Evolutionary conservation across 2,329 filamentous ascomycete species (phyloP).

Genomic region (Davidsoniella neocaledoniae): DNA sequence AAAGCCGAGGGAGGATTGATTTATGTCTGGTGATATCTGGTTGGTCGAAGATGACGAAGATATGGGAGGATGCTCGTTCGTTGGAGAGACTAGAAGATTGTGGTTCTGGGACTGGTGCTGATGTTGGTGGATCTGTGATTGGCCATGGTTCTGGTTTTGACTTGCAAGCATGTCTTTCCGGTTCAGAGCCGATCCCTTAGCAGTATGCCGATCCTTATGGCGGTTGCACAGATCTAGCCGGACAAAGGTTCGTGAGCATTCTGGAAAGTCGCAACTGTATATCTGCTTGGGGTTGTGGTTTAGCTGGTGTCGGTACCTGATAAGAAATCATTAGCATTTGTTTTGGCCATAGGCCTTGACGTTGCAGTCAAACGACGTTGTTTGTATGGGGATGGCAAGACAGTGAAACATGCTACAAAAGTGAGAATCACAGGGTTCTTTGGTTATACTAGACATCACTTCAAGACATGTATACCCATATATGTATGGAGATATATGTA

Average conservation of each 20-base stretch:
- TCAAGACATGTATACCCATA: too few species aligned
- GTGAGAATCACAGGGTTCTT: too few species aligned
- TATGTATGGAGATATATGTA: too few species aligned
- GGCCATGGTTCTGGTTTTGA: slow-evolving; percentile 16
- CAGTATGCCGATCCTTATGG: slow-evolving; percentile 65
- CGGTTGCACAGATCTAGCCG: slow-evolving; percentile 82
- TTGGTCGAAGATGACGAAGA: slow-evolving; percentile 16
- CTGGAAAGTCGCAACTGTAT: slow-evolving; percentile 81
- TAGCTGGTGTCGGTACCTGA: slow-evolving; percentile 70
- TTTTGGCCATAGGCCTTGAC: too few species aligned
- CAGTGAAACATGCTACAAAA: not conserved
- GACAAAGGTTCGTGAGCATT: slow-evolving; percentile 81
- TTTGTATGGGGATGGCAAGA: not conserved
- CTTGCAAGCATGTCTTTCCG: slow-evolving; percentile 39
- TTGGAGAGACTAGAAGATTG: slow-evolving; percentile 21
- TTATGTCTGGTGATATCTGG: slow-evolving; percentile 30
- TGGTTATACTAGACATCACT: too few species aligned
- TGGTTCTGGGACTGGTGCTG: slow-evolving; percentile 21
- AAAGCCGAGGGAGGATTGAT: slow-evolving; percentile 26
- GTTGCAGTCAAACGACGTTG: not conserved
- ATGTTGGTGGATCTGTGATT: slow-evolving; percentile 26
- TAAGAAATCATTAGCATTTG: too few species aligned
- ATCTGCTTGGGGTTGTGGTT: slow-evolving; percentile 95
- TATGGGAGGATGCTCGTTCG: slow-evolving; percentile 18
- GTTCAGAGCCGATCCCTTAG: slow-evolving; percentile 59